Evolutionary conservation across 2,329 filamentous ascomycete genomes (phyloP), one percentile per base, ranked within the genome.

Genomic region (Hawksworthiomyces lignivorus): DNA sequence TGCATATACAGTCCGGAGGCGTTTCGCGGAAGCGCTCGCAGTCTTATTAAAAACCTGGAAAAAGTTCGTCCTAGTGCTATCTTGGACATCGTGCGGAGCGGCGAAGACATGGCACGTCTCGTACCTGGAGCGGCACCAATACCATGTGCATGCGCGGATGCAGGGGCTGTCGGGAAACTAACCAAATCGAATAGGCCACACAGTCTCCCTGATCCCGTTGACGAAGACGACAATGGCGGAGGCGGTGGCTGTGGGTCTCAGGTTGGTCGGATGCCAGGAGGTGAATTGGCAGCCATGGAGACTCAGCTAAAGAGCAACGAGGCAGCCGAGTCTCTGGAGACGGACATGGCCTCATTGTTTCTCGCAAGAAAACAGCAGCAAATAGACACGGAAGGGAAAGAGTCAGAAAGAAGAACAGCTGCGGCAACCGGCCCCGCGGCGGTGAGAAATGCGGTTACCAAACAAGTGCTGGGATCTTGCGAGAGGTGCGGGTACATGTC

Each of bases 1-100:
- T 98, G 92, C 69, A 88, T 98, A 47, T 98, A 98, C 68, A 95
- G 87, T 41, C 92, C 92, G 0, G 92, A 98, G 63, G 92, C 92
- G 3, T 98, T 98, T 58, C 76, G 92, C 45, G 92, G 92, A 4
- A 95, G 87, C 51, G 92, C 92, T 3, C 77, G 92, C 49, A 86
- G 82, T 20, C 66, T 98, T 45, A 95, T 98, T 62, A 98, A 98
- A 67, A 94, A 90, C 52, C 68, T 98, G 24, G 92, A 98, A 63
- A 84, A 84, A 53, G 87, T 98, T 7, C 75, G 92, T 3, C 90
- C 92, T 2, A 96, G 89, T 55, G 89, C 90, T 4, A 97, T 98
- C 39, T 60, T 98, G 42, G 92, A 98, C 58, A 87, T 98, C 40
- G 90, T 98, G 21, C 75, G 84, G 44, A 96, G 89, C 56, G 92